These are phyloP conservation scores for Globisporangium alternatum DNA, from an alignment of 352 stramenopile species.

Conservation along the genomic window DNA sequence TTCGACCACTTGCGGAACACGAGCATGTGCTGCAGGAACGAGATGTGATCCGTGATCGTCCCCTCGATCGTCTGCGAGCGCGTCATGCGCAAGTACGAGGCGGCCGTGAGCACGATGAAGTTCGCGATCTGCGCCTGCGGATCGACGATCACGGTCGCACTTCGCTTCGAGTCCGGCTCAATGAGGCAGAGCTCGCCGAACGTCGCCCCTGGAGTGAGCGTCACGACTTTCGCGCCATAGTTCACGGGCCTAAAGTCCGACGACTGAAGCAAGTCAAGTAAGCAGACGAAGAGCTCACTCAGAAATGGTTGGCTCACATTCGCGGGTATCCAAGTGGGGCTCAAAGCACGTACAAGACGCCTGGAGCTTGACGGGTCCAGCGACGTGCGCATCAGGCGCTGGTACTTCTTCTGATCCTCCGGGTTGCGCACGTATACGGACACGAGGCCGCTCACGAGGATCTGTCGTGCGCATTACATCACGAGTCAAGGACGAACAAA, in stretches of 20 bases:
- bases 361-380: constrained; percentile 40
- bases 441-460: constrained; percentile 77
- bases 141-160: constrained; percentile 79
- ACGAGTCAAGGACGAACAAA: neutral
- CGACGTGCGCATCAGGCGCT: constrained; percentile 42
- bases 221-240: constrained; percentile 65
- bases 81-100: constrained; percentile 81
- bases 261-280: constrained; percentile 10
- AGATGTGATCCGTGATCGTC: constrained; percentile 82
- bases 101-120: constrained; percentile 82
- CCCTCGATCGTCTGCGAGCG: constrained; percentile 77
- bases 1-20: constrained; percentile 82
- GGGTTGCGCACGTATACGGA: constrained; percentile 64
- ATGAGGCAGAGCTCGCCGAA: constrained; percentile 86
- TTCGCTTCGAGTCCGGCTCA: constrained; percentile 82
- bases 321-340: neutral
- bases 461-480: constrained; percentile 28
- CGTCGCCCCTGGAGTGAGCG: constrained; percentile 69
- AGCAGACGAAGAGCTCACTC: neutral
- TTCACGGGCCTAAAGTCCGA: constrained; percentile 38
- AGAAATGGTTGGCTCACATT: neutral
- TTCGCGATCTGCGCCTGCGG: constrained; percentile 60
- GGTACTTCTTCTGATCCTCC: constrained; percentile 70
- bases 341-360: constrained; percentile 25
- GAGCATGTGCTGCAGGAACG: constrained; percentile 76